Conservation (phyloP, 441 rosid species). For the Gossypium trilobum region DNA sequence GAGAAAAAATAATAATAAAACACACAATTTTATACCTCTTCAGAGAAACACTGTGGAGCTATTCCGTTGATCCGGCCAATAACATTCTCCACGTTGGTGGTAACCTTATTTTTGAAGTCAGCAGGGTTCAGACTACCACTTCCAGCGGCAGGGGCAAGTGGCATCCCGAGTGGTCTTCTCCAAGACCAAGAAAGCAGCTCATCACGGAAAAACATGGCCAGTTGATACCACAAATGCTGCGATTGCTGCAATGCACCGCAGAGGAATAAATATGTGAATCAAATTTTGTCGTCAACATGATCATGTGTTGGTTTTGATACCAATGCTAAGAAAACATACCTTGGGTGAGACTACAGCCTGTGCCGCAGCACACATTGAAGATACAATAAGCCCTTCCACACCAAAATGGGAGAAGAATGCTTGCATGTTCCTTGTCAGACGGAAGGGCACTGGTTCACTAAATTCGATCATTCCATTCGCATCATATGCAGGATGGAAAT, state of each 20-base stretch:
- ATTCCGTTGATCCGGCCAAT: slow-evolving; percentile 65
- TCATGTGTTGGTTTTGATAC: not conserved
- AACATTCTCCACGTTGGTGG: slow-evolving; percentile 68
- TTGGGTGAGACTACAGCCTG: slow-evolving; percentile 86
- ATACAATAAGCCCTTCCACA: slow-evolving; percentile 86
- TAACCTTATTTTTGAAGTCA: slow-evolving; percentile 71
- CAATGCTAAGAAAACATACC: slow-evolving; percentile 28
- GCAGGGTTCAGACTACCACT: slow-evolving; percentile 50
- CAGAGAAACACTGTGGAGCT: slow-evolving; percentile 66
- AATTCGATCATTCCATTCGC: slow-evolving; percentile 81
- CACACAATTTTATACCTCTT: slow-evolving; percentile 51
- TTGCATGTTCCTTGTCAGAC: slow-evolving; percentile 90
- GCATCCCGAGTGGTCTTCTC: slow-evolving; percentile 76
- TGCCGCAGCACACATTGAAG: slow-evolving; percentile 79
- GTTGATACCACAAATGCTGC: slow-evolving; percentile 80
- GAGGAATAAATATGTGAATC: not conserved
- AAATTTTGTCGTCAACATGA: not conserved
- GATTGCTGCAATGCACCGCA: slow-evolving; percentile 53
- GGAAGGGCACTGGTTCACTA: slow-evolving; percentile 89
- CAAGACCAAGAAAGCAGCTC: slow-evolving; percentile 91
- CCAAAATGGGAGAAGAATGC: slow-evolving; percentile 88
- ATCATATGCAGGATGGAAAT: slow-evolving; percentile 96
- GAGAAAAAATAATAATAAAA: not conserved
- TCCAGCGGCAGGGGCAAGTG: slow-evolving; percentile 47
- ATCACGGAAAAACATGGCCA: slow-evolving; percentile 95